Percentiles rank a stretch among this genome's conserved stretches.
Conservation (phyloP, 2,329 filamentous ascomycete genomes). For the Colletotrichum sp. region DNA sequence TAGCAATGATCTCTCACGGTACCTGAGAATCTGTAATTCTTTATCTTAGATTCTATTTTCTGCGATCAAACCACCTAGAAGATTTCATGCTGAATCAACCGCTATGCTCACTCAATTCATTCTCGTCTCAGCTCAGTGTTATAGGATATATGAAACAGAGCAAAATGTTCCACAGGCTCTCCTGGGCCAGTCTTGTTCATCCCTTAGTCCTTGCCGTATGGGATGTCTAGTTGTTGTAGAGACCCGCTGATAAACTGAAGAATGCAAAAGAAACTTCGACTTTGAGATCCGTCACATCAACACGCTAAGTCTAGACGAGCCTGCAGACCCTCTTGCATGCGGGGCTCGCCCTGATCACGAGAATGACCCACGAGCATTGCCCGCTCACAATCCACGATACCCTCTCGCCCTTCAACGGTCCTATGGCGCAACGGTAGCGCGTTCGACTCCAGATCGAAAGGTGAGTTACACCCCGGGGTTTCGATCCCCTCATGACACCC, state of each 20-base stretch:
- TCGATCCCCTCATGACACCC: neutral
- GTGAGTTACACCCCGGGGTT: neutral
- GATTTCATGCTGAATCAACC: neutral
- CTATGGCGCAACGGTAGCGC: slow-evolving; percentile 10
- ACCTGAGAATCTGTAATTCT: neutral
- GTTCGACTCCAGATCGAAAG: slow-evolving; percentile 5
- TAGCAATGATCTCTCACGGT: neutral
- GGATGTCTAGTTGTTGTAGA: neutral
- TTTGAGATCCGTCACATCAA: neutral
- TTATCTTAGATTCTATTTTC: neutral
- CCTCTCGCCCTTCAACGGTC: neutral
- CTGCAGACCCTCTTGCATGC: neutral
- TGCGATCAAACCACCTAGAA: neutral
- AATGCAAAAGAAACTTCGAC: neutral
- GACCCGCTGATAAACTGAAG: neutral
- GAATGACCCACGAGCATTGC: neutral
- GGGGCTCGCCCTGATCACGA: neutral
- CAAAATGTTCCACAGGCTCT: neutral
- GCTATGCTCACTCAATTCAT: neutral
- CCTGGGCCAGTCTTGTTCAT: neutral
- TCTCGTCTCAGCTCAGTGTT: neutral
- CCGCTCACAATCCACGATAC: neutral
- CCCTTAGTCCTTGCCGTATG: neutral
- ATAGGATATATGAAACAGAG: neutral
- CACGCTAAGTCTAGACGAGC: neutral